These are phyloP conservation scores for Wickerhamiella hasegawae DNA, from an alignment of 805 yeast genomes.

Conservation along the genomic window DNA sequence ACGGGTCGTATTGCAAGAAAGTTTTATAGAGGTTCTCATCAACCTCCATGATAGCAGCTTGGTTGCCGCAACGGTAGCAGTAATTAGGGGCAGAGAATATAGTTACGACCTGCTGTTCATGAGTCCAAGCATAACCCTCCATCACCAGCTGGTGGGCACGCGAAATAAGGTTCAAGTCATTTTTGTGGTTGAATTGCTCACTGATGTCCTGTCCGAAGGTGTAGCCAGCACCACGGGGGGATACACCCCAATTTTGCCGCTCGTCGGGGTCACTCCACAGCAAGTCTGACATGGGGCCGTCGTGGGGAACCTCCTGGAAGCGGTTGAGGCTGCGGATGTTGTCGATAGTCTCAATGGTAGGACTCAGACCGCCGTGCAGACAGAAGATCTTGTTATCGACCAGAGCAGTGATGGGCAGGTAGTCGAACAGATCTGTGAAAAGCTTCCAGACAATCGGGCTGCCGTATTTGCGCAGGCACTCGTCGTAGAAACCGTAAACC, in stretches of 20 bases:
- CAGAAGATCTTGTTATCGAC: constrained; percentile 89
- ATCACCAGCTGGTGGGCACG: constrained; percentile 95
- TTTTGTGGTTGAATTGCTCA: constrained; percentile 90
- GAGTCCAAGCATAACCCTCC: constrained; percentile 96
- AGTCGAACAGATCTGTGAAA: constrained; percentile 86
- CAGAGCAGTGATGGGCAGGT: constrained; percentile 88
- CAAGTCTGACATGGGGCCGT: constrained; percentile 95
- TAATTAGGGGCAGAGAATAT: constrained; percentile 92
- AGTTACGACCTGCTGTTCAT: constrained; percentile 86
- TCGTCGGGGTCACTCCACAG: constrained; percentile 97
- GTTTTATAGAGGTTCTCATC: constrained; percentile 72
- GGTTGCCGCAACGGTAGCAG: constrained; percentile 95
- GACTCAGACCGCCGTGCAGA: constrained; percentile 92
- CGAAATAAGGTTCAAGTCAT: constrained; percentile 72
- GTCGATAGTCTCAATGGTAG: constrained; percentile 90
- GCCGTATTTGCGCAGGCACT: constrained; percentile 88
- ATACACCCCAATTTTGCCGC: constrained; percentile 95
- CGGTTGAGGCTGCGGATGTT: constrained; percentile 86
- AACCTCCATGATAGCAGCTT: constrained; percentile 96
- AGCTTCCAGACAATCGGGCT: constrained; percentile 87
- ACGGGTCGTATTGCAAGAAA: constrained; percentile 92
- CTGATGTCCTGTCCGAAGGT: constrained; percentile 95
- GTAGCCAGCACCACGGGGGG: constrained; percentile 98
- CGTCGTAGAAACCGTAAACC: constrained; percentile 93
- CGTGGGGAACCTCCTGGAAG: constrained; percentile 95